Base-by-base conservation (phyloP, 352 stramenopile genomes). In the Phytophthora pinifolia region DNA sequence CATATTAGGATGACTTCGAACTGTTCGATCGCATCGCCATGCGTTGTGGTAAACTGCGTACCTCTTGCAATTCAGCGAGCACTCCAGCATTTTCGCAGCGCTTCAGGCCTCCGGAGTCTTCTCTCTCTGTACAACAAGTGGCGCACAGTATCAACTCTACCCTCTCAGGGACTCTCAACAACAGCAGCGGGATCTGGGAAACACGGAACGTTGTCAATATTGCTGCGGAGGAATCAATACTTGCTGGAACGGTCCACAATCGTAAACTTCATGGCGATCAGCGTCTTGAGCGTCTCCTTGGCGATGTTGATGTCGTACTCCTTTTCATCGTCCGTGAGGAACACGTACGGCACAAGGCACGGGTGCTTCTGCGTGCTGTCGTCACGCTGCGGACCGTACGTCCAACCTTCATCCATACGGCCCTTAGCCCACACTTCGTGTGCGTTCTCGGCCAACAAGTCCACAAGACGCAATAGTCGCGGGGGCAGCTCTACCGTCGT, bases 241-340 rank as follows among this genome's bases (percentile, higher is more conserved):
- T 83, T 83, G 61, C 68, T 83, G 12, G 73, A 85, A 35, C 72
- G 72, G 34, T 94, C 80, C 7, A 88, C 64, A 52, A 94, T 79
- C 17, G 75, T 86, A 39, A 93, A 95, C 46, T 90, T 89, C 77
- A 95, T 90, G 14, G 85, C 85, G 20, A 93, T 70, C 13, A 95
- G 73, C 43, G 81, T 95, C 76, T 95, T 95, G 54, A 93, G 77
- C 32, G 85, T 95, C 57, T 92, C 83, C 52, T 85, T 88, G 20
- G 85, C 85, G 48, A 91, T 95, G 53, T 93, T 95, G 35, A 93
- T 67, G 59, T 95, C 85, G 63, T 92, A 93, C 50, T 93, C 83
- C 52, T 95, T 93, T 50, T 95, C 85, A 4, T 91, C 83, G 43
- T 95, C 83, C 12, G 83, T 92, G n/a, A 95, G 65, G 58, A 93